Evolutionary conservation across 345 rosid species (phyloP).

Genomic region (Punica granatum): DNA sequence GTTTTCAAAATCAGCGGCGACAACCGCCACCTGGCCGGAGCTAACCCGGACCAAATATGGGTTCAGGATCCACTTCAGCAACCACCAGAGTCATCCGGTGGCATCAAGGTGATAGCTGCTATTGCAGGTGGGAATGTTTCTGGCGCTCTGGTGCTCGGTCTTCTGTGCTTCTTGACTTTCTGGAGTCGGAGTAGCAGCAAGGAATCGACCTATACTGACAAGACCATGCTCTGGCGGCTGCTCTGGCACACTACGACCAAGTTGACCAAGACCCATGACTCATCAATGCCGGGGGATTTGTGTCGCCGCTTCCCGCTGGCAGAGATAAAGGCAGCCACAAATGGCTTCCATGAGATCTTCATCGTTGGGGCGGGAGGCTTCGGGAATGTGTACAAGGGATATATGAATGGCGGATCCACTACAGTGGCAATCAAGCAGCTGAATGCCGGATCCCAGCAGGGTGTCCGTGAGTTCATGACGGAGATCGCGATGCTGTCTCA

Average conservation of each 20-base stretch:
- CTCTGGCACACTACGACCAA: too few relatives aligned
- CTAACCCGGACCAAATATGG: conserved; percentile 14
- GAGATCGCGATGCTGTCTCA: conserved; percentile 36
- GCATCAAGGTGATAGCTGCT: not conserved
- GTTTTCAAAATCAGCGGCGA: conserved; percentile 25
- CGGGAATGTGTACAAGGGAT: conserved; percentile 32
- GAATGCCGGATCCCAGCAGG: conserved; percentile 29
- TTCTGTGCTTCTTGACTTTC: not conserved
- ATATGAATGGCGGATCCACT: conserved; percentile 13
- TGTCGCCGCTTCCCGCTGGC: conserved; percentile 27
- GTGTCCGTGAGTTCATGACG: conserved; percentile 29
- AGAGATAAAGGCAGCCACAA: conserved; percentile 25
- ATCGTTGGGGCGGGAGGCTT: conserved; percentile 37
- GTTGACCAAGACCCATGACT: not conserved
- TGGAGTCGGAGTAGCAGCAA: not conserved
- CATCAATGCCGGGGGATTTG: conserved; percentile 10
- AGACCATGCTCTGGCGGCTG: not conserved
- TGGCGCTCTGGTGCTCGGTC: not conserved
- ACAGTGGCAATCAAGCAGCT: conserved; percentile 36
- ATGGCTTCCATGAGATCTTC: conserved; percentile 15
- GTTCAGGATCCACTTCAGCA: not conserved
- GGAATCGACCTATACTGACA: not conserved
- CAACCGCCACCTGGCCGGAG: conserved; percentile 21
- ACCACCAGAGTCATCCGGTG: not conserved
- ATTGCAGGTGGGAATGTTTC: not conserved